Percentiles rank a stretch among this genome's conserved stretches.
phyloP scores from a whole-genome alignment of 164 flowering plant species.

The Macadamia integrifolia region DNA sequence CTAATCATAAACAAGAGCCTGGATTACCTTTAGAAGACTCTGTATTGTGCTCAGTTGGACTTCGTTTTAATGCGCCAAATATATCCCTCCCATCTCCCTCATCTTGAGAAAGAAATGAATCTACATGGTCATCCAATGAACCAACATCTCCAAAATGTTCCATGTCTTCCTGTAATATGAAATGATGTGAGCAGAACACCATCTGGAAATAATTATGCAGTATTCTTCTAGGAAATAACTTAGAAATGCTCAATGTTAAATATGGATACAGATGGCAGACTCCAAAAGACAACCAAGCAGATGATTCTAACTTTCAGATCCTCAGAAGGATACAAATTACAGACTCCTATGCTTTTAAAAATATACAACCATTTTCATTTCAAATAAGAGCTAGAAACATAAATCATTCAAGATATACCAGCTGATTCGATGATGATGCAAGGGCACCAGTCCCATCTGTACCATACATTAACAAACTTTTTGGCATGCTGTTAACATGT shows the following conservation, averaged over 20 bases:
- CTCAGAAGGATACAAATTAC: too few relatives aligned
- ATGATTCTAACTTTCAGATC: too few relatives aligned
- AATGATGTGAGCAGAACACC: slow-evolving; percentile 6
- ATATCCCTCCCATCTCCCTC: slow-evolving; percentile 77
- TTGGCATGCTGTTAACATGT: slow-evolving; percentile 53
- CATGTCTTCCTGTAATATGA: slow-evolving; percentile 72
- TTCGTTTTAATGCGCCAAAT: slow-evolving; percentile 64
- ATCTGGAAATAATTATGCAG: neutral
- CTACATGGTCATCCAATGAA: slow-evolving; percentile 80
- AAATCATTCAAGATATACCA: slow-evolving; percentile 38
- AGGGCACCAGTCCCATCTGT: slow-evolving; percentile 71
- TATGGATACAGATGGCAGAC: too few relatives aligned
- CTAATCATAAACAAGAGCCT: neutral
- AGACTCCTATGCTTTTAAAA: too few relatives aligned
- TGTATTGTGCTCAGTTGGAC: slow-evolving; percentile 59
- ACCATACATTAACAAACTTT: slow-evolving; percentile 65
- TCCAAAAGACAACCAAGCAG: too few relatives aligned
- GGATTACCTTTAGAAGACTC: slow-evolving; percentile 65
- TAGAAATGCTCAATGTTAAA: too few relatives aligned
- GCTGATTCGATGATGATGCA: slow-evolving; percentile 75
- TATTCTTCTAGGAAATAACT: neutral
- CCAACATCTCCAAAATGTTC: slow-evolving; percentile 85
- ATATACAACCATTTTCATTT: too few relatives aligned
- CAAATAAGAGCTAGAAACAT: too few relatives aligned
- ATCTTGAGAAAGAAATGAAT: slow-evolving; percentile 77